These are phyloP conservation scores for Lenzites betulinus DNA, from an alignment of 768 basidiomycete genomes.

Conservation along the genomic window DNA sequence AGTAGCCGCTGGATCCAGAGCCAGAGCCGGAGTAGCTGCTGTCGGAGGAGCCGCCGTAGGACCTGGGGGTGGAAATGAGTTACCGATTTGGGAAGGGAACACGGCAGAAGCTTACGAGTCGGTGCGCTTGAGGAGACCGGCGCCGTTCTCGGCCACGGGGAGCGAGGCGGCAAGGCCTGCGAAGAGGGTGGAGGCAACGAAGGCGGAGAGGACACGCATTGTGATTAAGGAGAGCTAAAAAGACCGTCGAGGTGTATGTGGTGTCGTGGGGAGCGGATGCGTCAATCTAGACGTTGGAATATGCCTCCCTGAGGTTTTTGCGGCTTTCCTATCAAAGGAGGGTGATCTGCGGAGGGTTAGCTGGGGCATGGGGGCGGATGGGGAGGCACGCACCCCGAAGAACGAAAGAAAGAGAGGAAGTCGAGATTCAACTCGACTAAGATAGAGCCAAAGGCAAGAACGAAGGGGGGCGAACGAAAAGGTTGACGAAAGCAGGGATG, in stretches of 20 bases:
- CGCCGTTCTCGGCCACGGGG: conserved; percentile 36
- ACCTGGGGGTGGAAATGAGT: background rate
- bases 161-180: conserved; percentile 53
- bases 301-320: conserved; percentile 64
- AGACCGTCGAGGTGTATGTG: conserved; percentile 50
- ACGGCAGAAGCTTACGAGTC: conserved; percentile 30
- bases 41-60: background rate
- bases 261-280: conserved; percentile 38
- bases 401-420: conserved; percentile 46
- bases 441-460: conserved; percentile 39
- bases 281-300: conserved; percentile 33
- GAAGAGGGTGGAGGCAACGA: conserved; percentile 56
- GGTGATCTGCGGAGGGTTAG: conserved; percentile 45
- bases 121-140: conserved; percentile 24
- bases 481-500: conserved; percentile 27
- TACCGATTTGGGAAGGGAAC: background rate
- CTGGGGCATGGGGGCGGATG: background rate
- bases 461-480: conserved; percentile 35
- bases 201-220: conserved; percentile 63
- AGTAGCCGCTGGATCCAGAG: background rate
- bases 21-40: background rate
- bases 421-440: conserved; percentile 70
- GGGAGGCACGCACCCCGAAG: conserved; percentile 22
- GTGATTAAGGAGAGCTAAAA: conserved; percentile 32
- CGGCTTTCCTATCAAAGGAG: conserved; percentile 73